phyloP scores from a whole-genome alignment of 176 grass and related monocot species.

The Canna indica region DNA sequence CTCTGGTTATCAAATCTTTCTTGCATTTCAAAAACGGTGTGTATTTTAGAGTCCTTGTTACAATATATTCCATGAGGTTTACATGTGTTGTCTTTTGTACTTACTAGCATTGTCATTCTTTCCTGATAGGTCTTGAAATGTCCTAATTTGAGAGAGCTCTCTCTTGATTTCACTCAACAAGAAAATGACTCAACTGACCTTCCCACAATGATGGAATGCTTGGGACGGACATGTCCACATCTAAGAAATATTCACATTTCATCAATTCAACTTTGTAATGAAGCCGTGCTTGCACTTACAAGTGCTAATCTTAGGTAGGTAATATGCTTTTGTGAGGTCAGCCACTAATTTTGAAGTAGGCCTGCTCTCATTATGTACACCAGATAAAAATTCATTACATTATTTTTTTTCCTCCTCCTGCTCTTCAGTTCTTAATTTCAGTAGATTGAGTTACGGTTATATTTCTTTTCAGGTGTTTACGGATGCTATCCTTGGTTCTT shows the following conservation, averaged over 20 bases:
- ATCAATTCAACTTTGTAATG: slow-evolving; percentile 61
- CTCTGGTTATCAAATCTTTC: slow-evolving; percentile 73
- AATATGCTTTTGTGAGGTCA: too few species aligned
- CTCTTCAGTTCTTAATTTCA: not conserved
- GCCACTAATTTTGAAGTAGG: not conserved
- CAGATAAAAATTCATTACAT: not conserved
- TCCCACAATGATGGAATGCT: slow-evolving; percentile 49
- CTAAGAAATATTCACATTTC: slow-evolving; percentile 60
- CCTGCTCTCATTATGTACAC: not conserved
- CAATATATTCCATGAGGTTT: not conserved
- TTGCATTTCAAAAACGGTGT: slow-evolving; percentile 68
- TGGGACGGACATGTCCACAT: slow-evolving; percentile 55
- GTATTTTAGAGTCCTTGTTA: not conserved
- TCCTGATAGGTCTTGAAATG: slow-evolving; percentile 70
- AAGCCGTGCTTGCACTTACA: slow-evolving; percentile 60
- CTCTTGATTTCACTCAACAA: slow-evolving; percentile 46
- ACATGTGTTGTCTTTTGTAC: not conserved
- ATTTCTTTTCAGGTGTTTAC: slow-evolving; percentile 37
- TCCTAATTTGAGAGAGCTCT: slow-evolving; percentile 64
- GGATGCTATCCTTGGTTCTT: slow-evolving; percentile 58
- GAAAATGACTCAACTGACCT: slow-evolving; percentile 79
- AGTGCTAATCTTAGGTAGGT: slow-evolving; percentile 66
- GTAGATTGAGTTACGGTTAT: not conserved
- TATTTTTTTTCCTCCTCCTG: not conserved
- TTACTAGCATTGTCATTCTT: not conserved